Conservation (phyloP, 1,284 basidiomycete species). For the Ustilago shanxiensis region DNA sequence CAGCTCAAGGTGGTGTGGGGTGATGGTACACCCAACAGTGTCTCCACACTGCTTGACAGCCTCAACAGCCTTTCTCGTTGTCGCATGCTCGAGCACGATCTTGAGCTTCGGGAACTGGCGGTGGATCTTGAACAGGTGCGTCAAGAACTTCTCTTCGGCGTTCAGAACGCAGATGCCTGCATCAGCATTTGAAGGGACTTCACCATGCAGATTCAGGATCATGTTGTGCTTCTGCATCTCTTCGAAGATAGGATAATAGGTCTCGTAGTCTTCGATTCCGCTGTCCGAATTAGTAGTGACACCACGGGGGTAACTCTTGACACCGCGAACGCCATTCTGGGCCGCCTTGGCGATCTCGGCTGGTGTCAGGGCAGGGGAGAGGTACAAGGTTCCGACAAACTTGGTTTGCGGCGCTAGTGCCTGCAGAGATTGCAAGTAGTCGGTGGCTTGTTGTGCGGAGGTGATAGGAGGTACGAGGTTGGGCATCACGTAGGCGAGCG, state of each 20-base stretch:
- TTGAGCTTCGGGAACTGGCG: conserved; percentile 87
- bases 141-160: conserved; percentile 90
- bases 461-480: conserved; percentile 94
- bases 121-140: conserved; percentile 87
- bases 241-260: conserved; percentile 93
- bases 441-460: conserved; percentile 82
- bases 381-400: conserved; percentile 96
- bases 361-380: conserved; percentile 89
- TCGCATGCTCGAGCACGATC: conserved; percentile 99
- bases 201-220: conserved; percentile 97
- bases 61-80: conserved; percentile 93
- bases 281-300: conserved; percentile 98
- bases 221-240: conserved; percentile 93
- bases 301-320: conserved; percentile 96
- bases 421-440: conserved; percentile 83
- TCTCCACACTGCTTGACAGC: conserved; percentile 72
- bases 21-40: conserved; percentile 96
- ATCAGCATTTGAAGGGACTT: conserved; percentile 88
- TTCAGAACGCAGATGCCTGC: conserved; percentile 92
- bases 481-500: conserved; percentile 97
- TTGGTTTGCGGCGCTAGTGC: conserved; percentile 82
- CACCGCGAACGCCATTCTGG: conserved; percentile 74
- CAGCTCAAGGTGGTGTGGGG: conserved; percentile 92
- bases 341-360: conserved; percentile 87
- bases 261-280: conserved; percentile 95